These are phyloP conservation scores for Alternaria alternata DNA, from an alignment of 2,329 filamentous ascomycete genomes.

Conservation along the genomic window DNA sequence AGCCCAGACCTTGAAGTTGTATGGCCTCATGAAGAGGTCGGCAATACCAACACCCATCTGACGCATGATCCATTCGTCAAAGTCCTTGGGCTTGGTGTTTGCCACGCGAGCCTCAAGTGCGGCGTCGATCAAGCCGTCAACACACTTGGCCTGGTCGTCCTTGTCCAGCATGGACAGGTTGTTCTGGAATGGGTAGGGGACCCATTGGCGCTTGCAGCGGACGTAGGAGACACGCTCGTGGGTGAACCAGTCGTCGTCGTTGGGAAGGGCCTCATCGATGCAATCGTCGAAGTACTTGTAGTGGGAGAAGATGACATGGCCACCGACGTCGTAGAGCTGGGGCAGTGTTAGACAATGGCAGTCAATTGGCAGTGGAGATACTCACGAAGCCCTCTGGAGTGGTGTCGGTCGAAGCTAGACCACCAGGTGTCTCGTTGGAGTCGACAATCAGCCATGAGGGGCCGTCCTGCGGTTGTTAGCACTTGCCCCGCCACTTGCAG, in stretches of 20 bases:
- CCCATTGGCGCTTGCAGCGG: slow-evolving; percentile 94
- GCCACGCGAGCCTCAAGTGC: slow-evolving; percentile 85
- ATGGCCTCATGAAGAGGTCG: slow-evolving; percentile 97
- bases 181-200: slow-evolving; percentile 99
- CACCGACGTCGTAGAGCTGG: slow-evolving; percentile 94
- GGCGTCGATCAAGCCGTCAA: slow-evolving; percentile 96
- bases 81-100: slow-evolving; percentile 92
- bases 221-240: slow-evolving; percentile 99
- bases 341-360: slow-evolving; percentile 28
- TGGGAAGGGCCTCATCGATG: slow-evolving; percentile 94
- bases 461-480: slow-evolving; percentile 69
- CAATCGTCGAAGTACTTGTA: slow-evolving; percentile 99
- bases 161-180: slow-evolving; percentile 98
- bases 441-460: slow-evolving; percentile 97
- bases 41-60: slow-evolving; percentile 90
- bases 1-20: slow-evolving; percentile 99
- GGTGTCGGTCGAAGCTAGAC: slow-evolving; percentile 93
- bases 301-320: slow-evolving; percentile 98
- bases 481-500: slow-evolving; percentile 20
- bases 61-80: slow-evolving; percentile 97
- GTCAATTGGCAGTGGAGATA: slow-evolving; percentile 44
- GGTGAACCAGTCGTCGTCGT: slow-evolving; percentile 93
- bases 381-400: slow-evolving; percentile 97
- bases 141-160: slow-evolving; percentile 93
- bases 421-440: slow-evolving; percentile 88